Evolutionary conservation across 768 basidiomycete species (phyloP), one percentile per base, ranked within the genome.

Genomic region (Tylopilus sp.): DNA sequence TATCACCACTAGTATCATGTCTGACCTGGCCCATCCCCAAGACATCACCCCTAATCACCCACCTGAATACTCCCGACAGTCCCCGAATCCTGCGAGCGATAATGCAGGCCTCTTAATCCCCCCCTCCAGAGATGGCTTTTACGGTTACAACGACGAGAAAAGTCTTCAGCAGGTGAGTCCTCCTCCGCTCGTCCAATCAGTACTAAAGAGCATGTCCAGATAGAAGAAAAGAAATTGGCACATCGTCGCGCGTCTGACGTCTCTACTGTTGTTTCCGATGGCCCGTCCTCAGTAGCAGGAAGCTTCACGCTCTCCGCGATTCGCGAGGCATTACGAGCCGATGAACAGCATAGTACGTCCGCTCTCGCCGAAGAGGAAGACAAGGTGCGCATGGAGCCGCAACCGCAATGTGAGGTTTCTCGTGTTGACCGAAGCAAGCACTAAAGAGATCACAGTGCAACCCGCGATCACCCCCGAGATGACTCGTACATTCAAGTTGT

Each of bases 61-160:
- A 4, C 50, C 52, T 5, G 42, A 45, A 15, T 15, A 4, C 8
- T 33, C 25, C 1, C 15, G 21, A 4, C 47, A 10, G 9, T 33
- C 48, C 28, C 17, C 51, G 20, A 35, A 5, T 8, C 17, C 60
- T 18, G 30, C 47, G 18, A 22, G 31, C 30, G 52, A 48, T 13
- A 56, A 48, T 26, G 58, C 68, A 5, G 70, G 69, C 2, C 58
- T 80, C 38, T 57, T 69, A 38, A 69, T 71, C 18, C 71, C 75
- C 9, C 76, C 85, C 57, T 68, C 80, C 3, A 77, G 79, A 56
- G 87, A 90, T 61, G 86, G 83, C 0, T 91, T 83, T 68, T 92
- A 87, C 65, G 84, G 84, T 9, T 92, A 92, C 67, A 74, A 73
- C 20, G 88, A 92, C 58, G 91, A 91, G 71, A 87, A 85, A 61